Conservation (phyloP, 805 yeast genomes). For the Vanderwaltozyma tropicalis region DNA sequence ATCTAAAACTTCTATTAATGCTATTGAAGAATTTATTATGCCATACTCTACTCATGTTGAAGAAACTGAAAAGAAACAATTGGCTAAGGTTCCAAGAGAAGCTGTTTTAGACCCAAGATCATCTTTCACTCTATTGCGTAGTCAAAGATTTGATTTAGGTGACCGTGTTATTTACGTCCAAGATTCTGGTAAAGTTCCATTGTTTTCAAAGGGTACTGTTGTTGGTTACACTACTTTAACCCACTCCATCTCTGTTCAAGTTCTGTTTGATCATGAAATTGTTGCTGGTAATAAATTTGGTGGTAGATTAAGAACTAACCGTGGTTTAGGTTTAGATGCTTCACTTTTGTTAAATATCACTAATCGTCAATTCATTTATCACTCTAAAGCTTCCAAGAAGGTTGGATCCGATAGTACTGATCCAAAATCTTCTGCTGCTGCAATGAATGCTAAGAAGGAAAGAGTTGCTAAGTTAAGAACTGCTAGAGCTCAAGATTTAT, state of each 20-base stretch:
- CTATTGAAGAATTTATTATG: slow-evolving; percentile 54
- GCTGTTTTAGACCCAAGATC: slow-evolving; percentile 71
- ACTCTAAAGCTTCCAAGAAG: slow-evolving; percentile 50
- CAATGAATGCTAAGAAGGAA: slow-evolving; percentile 2
- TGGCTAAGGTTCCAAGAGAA: slow-evolving; percentile 73
- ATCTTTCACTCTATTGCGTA: slow-evolving; percentile 59
- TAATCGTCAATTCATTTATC: slow-evolving; percentile 63
- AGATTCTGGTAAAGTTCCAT: slow-evolving; percentile 81
- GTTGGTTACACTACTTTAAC: slow-evolving; percentile 60
- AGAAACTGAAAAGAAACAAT: slow-evolving; percentile 40
- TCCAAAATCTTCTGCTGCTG: slow-evolving; percentile 9
- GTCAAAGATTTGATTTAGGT: slow-evolving; percentile 74
- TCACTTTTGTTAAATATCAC: slow-evolving; percentile 72
- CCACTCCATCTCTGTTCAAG: slow-evolving; percentile 47
- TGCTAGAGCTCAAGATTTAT: slow-evolving; percentile 3
- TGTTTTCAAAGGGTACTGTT: slow-evolving; percentile 83
- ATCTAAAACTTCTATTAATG: slow-evolving; percentile 51
- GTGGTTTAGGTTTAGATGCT: slow-evolving; percentile 80
- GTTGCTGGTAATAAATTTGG: slow-evolving; percentile 75
- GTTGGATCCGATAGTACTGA: slow-evolving; percentile 27
- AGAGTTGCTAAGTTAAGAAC: slow-evolving; percentile 3
- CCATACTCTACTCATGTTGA: slow-evolving; percentile 37
- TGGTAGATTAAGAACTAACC: slow-evolving; percentile 63
- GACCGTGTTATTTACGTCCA: slow-evolving; percentile 82
- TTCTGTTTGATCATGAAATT: slow-evolving; percentile 74